Evolutionary conservation across 495 filamentous ascomycete genomes (phyloP), one percentile per base, ranked within the genome.

Genomic region (Lophiotrema nucula): DNA sequence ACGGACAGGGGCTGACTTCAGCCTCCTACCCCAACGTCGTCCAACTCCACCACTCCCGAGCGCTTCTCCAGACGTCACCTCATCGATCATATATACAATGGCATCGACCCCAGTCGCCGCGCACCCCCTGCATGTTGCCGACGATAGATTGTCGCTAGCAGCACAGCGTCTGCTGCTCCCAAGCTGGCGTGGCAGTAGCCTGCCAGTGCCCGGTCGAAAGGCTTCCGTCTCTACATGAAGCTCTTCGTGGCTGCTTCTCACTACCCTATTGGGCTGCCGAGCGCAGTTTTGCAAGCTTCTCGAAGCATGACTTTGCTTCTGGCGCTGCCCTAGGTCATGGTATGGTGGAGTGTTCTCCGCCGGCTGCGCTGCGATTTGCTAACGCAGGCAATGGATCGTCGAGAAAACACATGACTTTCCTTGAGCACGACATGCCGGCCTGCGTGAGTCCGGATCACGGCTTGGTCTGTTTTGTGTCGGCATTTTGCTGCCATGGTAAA

Each of bases 81-180:
- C 51, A 35, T 49, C 58, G 18, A 16, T 47, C 33, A 23, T 27
- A 49, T 53, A 19, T 45, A 26, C 37, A n/a, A 38, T 47, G 15
- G 37, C 37, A 4, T 15, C 6, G 37, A 23, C 26, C 47, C 47
- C 47, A 33, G 47, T 23, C 11, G 47, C 22, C 13, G 6, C 41
- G 25, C 22, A 24, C 24, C 35, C 28, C 35, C 43, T 38, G 50
- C 21, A 19, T 26, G 43, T 31, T 56, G 60, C 41, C 53, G 39
- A 48, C 39, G 60, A 63, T 63, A 63, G 53, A 63, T 52, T 63
- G 53, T n/a, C 24, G 19, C 43, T 49, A 23, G 50, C 38, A 21
- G 23, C 28, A 12, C 39, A 45, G 12, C n/a, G 11, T 15, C 37
- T 27, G 47, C 33, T 53, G 26, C 22, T 43, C 53, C 46, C 27